Evolutionary conservation across 73 alveolate species (phyloP), one percentile per base, ranked within the genome.

Genomic region (Uronychia setigera): DNA sequence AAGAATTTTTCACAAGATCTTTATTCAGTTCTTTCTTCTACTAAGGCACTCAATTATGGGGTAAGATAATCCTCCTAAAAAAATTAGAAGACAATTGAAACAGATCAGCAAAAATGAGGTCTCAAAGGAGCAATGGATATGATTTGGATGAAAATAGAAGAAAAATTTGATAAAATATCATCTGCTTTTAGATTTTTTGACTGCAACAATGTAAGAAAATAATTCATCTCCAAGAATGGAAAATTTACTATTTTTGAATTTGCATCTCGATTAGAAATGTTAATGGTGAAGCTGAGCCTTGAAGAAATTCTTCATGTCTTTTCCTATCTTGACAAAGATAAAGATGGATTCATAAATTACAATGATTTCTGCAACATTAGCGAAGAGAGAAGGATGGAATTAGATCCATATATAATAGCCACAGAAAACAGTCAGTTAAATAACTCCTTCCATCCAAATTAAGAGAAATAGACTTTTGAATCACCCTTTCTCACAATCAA

Each of bases 1-100:
- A 88, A 82, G 33, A 88, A 88, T 77, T 59, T 81, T 28, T 59
- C 86, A 0, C 34, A 84, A 26, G 90, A 88, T 58, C 78, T 88
- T 59, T 82, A 88, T 58, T 81, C 35, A 58, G 80, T 77, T 26
- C 80, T 88, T 58, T 33, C 81, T n/a, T 88, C 94, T 1, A 78
- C 76, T 83, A 83, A 83, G 33, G 33, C 29, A n/a, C 26, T 13
- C 27, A 5, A 77, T 1, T 26, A 77, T 13, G 58, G 60, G 60
- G 58, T 77, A 29, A 77, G 60, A 1, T 1, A 11, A 77, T 5
- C 30, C 79, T 26, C 32, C 30, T 67, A 67, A 19, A 46, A 27
- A 27, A 1, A n/a, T 34, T 28, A 9, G 28, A 29, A 26, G n/a
- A n/a, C n/a, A 9, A 26, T 1, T 60, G 60, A 27, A 9, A 46